phyloP scores from a whole-genome alignment of 345 rosid species.

The Cardamine chenopodiifolia region DNA sequence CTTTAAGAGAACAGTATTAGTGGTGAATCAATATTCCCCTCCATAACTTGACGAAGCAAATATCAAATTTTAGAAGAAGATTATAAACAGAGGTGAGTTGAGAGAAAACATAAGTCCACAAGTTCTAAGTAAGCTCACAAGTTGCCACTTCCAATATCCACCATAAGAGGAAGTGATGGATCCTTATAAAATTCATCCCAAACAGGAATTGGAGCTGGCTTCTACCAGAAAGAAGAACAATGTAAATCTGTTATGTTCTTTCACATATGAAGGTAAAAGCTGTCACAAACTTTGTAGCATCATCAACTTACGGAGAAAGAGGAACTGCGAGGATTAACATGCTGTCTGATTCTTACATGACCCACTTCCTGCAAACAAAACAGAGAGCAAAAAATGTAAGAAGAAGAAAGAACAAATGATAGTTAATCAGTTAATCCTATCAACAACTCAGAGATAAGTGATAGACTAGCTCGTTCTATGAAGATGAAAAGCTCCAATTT shows the following conservation, averaged over 20 bases:
- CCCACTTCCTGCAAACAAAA: slow-evolving; percentile 64
- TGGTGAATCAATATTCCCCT: background rate
- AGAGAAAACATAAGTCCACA: slow-evolving; percentile 3
- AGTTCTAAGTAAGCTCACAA: slow-evolving; percentile 41
- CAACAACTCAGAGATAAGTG: too few species aligned
- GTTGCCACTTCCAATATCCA: slow-evolving; percentile 88
- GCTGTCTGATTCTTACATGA: slow-evolving; percentile 83
- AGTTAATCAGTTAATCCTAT: too few species aligned
- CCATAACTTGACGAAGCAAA: too few species aligned
- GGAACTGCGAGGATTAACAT: slow-evolving; percentile 88
- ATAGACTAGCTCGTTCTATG: background rate
- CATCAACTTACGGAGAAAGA: slow-evolving; percentile 66
- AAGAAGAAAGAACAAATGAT: too few species aligned
- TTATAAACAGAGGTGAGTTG: background rate
- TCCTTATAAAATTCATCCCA: slow-evolving; percentile 78
- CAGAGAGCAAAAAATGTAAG: background rate
- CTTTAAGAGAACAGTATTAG: background rate
- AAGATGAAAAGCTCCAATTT: background rate
- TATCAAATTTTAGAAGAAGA: background rate
- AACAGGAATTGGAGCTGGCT: slow-evolving; percentile 64
- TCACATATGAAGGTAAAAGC: background rate
- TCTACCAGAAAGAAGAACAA: slow-evolving; percentile 43
- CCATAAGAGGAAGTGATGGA: slow-evolving; percentile 82
- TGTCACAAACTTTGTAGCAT: slow-evolving; percentile 17
- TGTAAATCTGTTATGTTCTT: background rate